A percentile compares a stretch with the other conserved stretches of the same genome.
These are phyloP conservation scores for Tremella yokohamensis DNA, from an alignment of 768 basidiomycete genomes.

Conservation along the genomic window DNA sequence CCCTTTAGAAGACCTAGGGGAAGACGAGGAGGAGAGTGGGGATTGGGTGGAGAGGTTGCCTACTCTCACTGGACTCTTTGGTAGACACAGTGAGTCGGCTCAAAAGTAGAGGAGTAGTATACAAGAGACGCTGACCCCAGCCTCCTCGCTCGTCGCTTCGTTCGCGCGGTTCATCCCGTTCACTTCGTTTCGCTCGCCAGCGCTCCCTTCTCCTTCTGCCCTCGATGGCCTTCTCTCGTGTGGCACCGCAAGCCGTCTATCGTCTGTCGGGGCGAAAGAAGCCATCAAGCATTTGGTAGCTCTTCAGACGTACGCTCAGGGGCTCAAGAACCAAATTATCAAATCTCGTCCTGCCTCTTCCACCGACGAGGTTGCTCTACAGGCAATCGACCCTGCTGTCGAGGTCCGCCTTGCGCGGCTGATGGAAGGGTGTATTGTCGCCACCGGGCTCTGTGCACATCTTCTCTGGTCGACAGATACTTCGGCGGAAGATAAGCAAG, in stretches of 20 bases:
- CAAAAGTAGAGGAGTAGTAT: not conserved
- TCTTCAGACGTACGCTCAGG: not conserved
- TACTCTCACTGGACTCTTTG: conserved; percentile 6
- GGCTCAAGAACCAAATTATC: not conserved
- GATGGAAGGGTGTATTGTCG: conserved; percentile 1
- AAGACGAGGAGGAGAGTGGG: not conserved
- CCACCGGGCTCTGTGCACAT: not conserved
- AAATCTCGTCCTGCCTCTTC: not conserved
- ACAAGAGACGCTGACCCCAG: not conserved
- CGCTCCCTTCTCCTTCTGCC: not conserved
- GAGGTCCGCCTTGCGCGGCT: not conserved
- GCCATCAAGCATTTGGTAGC: not conserved
- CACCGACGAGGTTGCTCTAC: not conserved
- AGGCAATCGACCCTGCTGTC: not conserved
- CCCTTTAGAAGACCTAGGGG: too few species aligned
- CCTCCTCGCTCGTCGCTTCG: not conserved
- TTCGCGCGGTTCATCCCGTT: conserved; percentile 4
- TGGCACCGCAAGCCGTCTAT: not conserved
- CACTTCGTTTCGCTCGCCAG: not conserved
- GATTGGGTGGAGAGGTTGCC: conserved; percentile 6
- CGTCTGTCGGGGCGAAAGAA: not conserved
- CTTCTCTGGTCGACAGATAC: not conserved
- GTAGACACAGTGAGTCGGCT: conserved; percentile 9
- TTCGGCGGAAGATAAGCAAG: not conserved
- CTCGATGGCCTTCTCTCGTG: not conserved